A percentile compares a stretch with the other conserved stretches of the same genome.
phyloP scores from a whole-genome alignment of 345 rosid genomes.

The Crucihimalaya himalaica region DNA sequence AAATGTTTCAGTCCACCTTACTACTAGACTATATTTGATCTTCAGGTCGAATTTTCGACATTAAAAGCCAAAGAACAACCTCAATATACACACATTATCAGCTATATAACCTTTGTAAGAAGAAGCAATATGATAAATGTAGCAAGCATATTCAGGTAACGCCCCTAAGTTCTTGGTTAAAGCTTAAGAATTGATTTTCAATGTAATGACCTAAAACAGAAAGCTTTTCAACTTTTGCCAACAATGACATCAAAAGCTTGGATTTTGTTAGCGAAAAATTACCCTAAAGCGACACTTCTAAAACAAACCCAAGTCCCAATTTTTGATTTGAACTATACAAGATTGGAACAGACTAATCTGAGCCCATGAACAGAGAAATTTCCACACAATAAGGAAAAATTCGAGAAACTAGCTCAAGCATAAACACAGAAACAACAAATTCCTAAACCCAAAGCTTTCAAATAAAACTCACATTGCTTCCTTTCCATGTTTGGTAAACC shows the following conservation, averaged over 20 bases:
- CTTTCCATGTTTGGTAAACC: conserved; percentile 92
- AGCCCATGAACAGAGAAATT: background rate
- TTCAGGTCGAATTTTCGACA: background rate
- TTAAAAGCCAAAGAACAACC: background rate
- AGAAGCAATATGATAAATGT: background rate
- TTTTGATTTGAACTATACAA: conserved; percentile 5
- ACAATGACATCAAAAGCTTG: background rate
- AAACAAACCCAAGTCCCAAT: conserved; percentile 24
- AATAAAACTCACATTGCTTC: conserved; percentile 69
- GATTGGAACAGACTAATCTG: background rate
- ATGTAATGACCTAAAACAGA: background rate
- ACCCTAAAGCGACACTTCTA: background rate
- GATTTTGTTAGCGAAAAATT: background rate
- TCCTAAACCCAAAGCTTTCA: background rate
- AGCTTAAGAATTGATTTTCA: background rate
- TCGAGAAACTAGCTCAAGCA: background rate
- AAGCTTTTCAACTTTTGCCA: background rate
- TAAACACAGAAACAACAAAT: background rate
- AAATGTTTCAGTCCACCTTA: background rate
- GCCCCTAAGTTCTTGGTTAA: conserved; percentile 21
- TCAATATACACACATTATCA: conserved; percentile 9
- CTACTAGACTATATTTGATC: background rate
- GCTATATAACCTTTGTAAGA: conserved; percentile 1
- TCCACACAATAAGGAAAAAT: background rate
- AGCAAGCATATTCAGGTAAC: background rate